Base-by-base conservation (phyloP, 768 basidiomycete genomes). In the Boletus sp. region DNA sequence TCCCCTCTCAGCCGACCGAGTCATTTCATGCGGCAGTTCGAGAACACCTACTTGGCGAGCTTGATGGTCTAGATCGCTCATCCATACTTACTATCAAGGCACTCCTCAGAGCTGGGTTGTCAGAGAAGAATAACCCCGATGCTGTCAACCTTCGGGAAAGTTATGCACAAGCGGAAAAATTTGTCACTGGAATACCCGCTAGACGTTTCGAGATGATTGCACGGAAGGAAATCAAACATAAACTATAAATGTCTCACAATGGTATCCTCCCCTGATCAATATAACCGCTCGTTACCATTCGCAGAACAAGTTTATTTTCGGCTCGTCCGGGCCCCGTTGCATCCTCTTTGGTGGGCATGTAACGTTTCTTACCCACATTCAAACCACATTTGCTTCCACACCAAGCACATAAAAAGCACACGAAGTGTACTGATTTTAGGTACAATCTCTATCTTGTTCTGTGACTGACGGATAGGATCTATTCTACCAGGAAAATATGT, bases 121-220 rank as follows among this genome's bases (percentile, higher is more conserved):
- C 80, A 39, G 87, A 87, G 63, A 84, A 80, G 68, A 86, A 86
- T 46, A 72, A 83, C 52, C 80, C 83, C 3, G 84, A 89, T 66
- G 81, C 80, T 4, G 81, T 82, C 11, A 86, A 86, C 62, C 74
- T 88, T 14, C 77, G 87, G 46, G 87, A 89, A 70, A 85, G 83
- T 52, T 87, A 87, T 65, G 85, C 83, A 11, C 87, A 89, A 72
- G 86, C 86, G 4, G 83, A 80, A 47, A 77, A 81, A 49, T 81
- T 89, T 64, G 80, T 78, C 5, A 86, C 80, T 53, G 87, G 86
- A 1, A 71, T 83, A 40, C 88, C 88, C 10, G 37, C 56, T 1
- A 67, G 70, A 58, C 80, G 80, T 46, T 90, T 89, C 60, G 70
- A 61, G 24, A 79, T 76, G 67, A 79, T 89, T 54, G 80, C 84